Evolutionary conservation across 2,329 filamentous ascomycete genomes (phyloP).

Genomic region (Incumbomyces lentus): DNA sequence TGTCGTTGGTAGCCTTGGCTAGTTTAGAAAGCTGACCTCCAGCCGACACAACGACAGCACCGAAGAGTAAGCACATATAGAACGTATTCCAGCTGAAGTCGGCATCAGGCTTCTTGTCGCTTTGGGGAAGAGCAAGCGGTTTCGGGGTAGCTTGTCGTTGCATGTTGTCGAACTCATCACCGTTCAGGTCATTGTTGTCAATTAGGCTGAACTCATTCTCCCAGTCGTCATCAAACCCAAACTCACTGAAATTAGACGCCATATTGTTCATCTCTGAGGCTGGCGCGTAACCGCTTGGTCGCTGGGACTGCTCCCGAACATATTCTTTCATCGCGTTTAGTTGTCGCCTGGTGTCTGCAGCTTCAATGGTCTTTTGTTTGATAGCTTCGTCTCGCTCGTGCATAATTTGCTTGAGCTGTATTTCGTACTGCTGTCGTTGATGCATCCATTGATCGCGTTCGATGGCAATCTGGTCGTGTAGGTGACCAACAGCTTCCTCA

Average conservation of each 20-base stretch:
- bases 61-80: slow-evolving; percentile 94
- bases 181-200: slow-evolving; percentile 50
- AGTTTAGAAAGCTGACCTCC: slow-evolving; percentile 5
- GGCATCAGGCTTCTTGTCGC: slow-evolving; percentile 48
- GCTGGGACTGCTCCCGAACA: slow-evolving; percentile 37
- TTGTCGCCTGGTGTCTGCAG: slow-evolving; percentile 84
- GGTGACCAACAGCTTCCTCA: slow-evolving; percentile 58
- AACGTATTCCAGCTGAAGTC: slow-evolving; percentile 56
- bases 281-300: slow-evolving; percentile 12
- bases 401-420: slow-evolving; percentile 65
- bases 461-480: slow-evolving; percentile 25
- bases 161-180: slow-evolving; percentile 46
- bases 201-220: slow-evolving; percentile 72
- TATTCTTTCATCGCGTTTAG: slow-evolving; percentile 67
- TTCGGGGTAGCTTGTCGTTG: slow-evolving; percentile 32
- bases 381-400: slow-evolving; percentile 90
- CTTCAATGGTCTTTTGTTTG: slow-evolving; percentile 77
- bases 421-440: slow-evolving; percentile 64
- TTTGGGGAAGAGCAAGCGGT: slow-evolving; percentile 11
- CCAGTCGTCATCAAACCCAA: slow-evolving; percentile 73
- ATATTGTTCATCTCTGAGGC: slow-evolving; percentile 45
- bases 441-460: slow-evolving; percentile 52
- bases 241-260: slow-evolving; percentile 65
- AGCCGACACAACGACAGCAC: slow-evolving; percentile 79
- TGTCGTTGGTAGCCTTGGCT: neutral